Evolutionary conservation across 371 early-diverging fungal species (phyloP).

Genomic region (Umbelopsis sp.): DNA sequence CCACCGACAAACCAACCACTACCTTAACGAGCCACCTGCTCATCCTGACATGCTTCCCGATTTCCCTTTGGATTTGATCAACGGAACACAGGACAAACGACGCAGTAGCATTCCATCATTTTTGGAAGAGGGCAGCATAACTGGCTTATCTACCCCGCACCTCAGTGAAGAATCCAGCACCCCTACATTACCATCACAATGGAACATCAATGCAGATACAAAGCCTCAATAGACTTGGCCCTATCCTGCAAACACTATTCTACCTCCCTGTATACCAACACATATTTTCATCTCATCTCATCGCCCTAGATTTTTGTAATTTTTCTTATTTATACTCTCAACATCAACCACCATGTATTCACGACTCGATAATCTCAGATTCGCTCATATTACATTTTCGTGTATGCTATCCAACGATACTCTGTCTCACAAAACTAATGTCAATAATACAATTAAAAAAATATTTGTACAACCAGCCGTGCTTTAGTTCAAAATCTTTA

Average conservation of each 20-base stretch:
- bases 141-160: neutral
- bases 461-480: neutral
- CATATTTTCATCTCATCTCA: neutral
- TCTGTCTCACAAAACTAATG: neutral
- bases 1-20: slow-evolving; percentile 9
- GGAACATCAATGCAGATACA: neutral
- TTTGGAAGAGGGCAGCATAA: slow-evolving; percentile 3
- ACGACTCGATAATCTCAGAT: too few species aligned
- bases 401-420: neutral
- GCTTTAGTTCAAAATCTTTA: neutral
- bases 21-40: neutral
- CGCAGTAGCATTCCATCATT: neutral
- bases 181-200: neutral
- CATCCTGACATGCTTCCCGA: slow-evolving; percentile 13
- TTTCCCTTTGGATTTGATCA: neutral
- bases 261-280: too few species aligned
- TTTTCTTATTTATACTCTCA: neutral
- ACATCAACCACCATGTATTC: neutral
- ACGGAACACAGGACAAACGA: neutral
- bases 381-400: too few species aligned
- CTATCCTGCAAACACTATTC: neutral
- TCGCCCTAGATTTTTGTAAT: neutral
- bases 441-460: too few species aligned
- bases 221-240: neutral
- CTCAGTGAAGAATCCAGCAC: neutral